Evolutionary conservation across 1,284 basidiomycete genomes (phyloP), one percentile per base, ranked within the genome.

Genomic region (Trichosporon asahii): DNA sequence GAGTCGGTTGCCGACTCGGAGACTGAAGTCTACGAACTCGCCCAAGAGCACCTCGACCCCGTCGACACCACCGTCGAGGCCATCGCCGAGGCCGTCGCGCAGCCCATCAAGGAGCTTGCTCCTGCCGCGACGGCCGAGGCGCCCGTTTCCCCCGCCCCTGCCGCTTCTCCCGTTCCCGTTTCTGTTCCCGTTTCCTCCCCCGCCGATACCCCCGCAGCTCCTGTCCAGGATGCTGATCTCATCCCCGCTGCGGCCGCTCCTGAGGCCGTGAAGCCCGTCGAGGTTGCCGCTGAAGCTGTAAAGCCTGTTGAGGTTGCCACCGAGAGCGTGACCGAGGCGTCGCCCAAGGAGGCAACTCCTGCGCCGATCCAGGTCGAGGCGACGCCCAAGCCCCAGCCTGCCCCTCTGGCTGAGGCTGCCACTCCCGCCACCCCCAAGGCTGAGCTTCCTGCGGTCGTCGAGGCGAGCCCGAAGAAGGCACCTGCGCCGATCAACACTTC

Each of bases 1-100:
- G 57, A 61, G 57, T 61, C 57, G 15, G 27, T 61, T 7, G 27
- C 27, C 7, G 57, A 33, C 57, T 61, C 57, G 9, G 57, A 61
- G 29, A n/a, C 29, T 33, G 57, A 61, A 61, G 57, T 61, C 8
- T 61, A 31, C 57, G 57, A 61, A 61, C 57, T 61, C 27, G 57
- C 57, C 57, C 57, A n/a, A 11, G 57, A 61, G 57, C 27, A 29
- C 27, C 29, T n/a, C 27, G 57, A 61, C 57, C 15, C 40, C 11
- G 57, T 27, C 15, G 57, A 61, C 27, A 18, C 27, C 27, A 18
- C 27, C 27, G 57, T 25, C 27, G 27, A 61, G 18, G 40, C 40
- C 27, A 61, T 31, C 57, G 27, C 57, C 27, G 27, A 33, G 57
- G 57, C 57, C 27, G 57, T 31, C 18, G 57, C 57, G 15, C 27